Evolutionary conservation across 345 rosid species (phyloP).

Genomic region (Eucalyptus cloeziana): DNA sequence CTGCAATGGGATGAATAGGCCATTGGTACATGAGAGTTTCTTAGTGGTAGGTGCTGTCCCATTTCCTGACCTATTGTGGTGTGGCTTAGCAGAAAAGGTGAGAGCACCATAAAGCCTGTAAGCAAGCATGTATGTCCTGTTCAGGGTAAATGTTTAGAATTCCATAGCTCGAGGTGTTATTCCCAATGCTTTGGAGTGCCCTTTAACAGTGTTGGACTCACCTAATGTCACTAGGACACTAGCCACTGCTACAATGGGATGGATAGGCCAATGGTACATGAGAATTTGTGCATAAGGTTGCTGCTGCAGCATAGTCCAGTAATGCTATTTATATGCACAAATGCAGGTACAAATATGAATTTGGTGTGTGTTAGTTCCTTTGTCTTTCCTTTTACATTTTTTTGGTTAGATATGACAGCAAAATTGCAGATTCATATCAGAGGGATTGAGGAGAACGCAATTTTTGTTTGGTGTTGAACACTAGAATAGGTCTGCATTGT

Average conservation of each 20-base stretch:
- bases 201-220: neutral
- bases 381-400: neutral
- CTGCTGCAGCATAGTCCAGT: neutral
- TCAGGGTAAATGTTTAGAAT: neutral
- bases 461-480: neutral
- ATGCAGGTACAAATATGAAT: neutral
- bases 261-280: neutral
- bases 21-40: neutral
- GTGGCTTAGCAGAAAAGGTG: neutral
- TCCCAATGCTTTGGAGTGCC: neutral
- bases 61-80: neutral
- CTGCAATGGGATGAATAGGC: neutral
- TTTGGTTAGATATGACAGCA: neutral
- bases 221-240: neutral
- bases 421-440: neutral
- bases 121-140: neutral
- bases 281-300: neutral
- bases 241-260: neutral
- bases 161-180: neutral
- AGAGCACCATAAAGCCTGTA: neutral
- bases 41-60: neutral
- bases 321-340: neutral
- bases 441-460: neutral
- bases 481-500: neutral
- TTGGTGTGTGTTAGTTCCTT: neutral